Evolutionary conservation across 2,329 filamentous ascomycete species (phyloP), one percentile per base, ranked within the genome.

Genomic region (Endocalyx cinctus): DNA sequence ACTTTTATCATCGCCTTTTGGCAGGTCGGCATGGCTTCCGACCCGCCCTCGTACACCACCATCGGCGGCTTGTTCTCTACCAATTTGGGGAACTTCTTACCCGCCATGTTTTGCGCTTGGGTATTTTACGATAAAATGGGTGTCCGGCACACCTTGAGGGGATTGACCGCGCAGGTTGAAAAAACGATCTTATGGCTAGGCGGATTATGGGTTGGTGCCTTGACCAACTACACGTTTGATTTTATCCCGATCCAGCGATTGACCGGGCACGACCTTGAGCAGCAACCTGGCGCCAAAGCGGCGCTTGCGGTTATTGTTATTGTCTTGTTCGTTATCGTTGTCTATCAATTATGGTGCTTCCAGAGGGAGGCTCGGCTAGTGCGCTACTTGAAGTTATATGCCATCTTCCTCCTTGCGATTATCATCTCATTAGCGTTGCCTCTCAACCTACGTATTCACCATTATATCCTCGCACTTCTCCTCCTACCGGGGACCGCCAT

Each of bases 211-310:
- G 78, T 96, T 25, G 92, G 89, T 12, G 82, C 87, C 2, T 64
- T 98, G 46, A 90, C 90, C 52, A 97, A 97, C 62, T 94, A 96
- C 61, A 97, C 92, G 0, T 87, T 98, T 52, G 84, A 87, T 50
- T 84, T 86, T 62, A 96, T 98, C 41, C 92, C 92, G 0, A 92
- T 98, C 45, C 79, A 88, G 58, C 82, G 92, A 3, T 72, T 98
- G n/a, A 97, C 86, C 7, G 79, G 82, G 0, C 87, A 94, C 55
- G 92, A 98, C 54, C 77, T 98, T 27, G 66, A 83, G 29, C 82
- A 88, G 47, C 88, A 98, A 54, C 90, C 92, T 0, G 92, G 92
- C 6, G 92, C 90, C 1, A 82, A 87, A 35, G 74, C 85, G 2
- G 90, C 92, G 0, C 66, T 98, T 30, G 77, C 85, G 27, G 72